Evolutionary conservation across 2,329 filamentous ascomycete species (phyloP).

Genomic region (Triangularia setosa): DNA sequence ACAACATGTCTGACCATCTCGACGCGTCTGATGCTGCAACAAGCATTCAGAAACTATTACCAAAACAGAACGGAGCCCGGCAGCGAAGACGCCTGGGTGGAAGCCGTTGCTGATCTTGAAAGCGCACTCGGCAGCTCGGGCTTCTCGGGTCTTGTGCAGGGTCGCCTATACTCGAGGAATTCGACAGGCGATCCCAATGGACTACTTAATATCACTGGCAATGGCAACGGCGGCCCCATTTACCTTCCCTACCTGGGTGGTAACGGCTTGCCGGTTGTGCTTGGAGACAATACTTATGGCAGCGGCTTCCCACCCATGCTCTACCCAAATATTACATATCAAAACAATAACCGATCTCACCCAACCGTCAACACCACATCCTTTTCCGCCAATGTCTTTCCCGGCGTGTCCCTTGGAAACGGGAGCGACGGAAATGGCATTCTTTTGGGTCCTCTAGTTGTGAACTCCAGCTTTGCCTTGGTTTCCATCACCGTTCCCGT

Average conservation of each 20-base stretch:
- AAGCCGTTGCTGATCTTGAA: constrained; percentile 60
- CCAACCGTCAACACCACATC: constrained; percentile 39
- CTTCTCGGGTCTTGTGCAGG: constrained; percentile 61
- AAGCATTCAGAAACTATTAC: constrained; percentile 50
- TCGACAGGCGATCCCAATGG: constrained; percentile 52
- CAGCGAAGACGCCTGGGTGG: constrained; percentile 50
- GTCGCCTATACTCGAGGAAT: constrained; percentile 68
- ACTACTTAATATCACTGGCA: constrained; percentile 62
- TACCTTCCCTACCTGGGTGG: constrained; percentile 57
- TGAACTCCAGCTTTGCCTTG: constrained; percentile 71
- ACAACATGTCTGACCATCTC: constrained; percentile 69
- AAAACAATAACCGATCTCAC: constrained; percentile 41
- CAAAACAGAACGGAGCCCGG: constrained; percentile 41
- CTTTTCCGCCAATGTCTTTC: constrained; percentile 47
- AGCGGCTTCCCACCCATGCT: constrained; percentile 68
- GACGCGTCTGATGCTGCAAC: constrained; percentile 60
- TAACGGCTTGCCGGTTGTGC: constrained; percentile 54
- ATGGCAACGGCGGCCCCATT: constrained; percentile 45
- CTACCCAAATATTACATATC: constrained; percentile 76
- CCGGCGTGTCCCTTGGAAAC: constrained; percentile 46
- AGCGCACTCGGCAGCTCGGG: constrained; percentile 64
- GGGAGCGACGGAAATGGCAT: constrained; percentile 53
- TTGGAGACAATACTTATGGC: constrained; percentile 52
- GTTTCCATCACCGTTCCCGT: constrained; percentile 80
- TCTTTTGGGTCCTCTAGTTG: constrained; percentile 69